Evolutionary conservation across 1,284 basidiomycete species (phyloP), one percentile per base, ranked within the genome.

Genomic region (Ustilago xerochloae): DNA sequence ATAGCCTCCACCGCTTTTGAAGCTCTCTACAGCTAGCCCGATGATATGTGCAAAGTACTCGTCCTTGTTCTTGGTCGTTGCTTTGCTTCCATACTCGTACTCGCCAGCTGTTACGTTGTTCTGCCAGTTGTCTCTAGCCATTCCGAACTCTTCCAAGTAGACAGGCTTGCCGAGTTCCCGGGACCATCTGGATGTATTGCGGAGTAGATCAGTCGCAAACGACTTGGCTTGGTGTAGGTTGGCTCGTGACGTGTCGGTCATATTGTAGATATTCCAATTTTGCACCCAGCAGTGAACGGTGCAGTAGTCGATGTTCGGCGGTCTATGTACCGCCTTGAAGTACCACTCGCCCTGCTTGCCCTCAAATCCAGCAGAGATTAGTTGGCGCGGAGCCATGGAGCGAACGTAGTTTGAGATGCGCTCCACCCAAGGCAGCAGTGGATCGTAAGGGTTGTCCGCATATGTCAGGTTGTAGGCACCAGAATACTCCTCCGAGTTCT

Each of bases 81-180:
- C 35, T 36, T 36, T 36, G 35, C 35, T 36, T 12, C 13, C 35
- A 7, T 36, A 36, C 35, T 36, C 2, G 56, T 67, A 62, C 26
- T 61, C 59, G 16, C 54, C 58, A 0, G 32, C 47, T 5, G 47
- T 10, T 18, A 57, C 55, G 35, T 62, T 48, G 50, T 77, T 77
- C 29, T 63, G 49, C 77, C 77, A 79, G 41, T 79, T 77, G 51
- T 79, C 76, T 13, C 77, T 49, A 0, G 77, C 70, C 71, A 79
- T 74, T 16, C 77, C 77, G 39, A 79, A 79, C 52, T 78, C 77
- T 45, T 79, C 77, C 16, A 79, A 57, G 26, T 75, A 46, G 5
- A 79, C 65, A 2, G 77, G 77, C 55, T 79, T 65, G 43, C 50
- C 33, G 13, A 62, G 26, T 7, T 69, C 52, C 10, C 24, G 12